Percentiles rank a stretch among this genome's conserved stretches.
phyloP scores from a whole-genome alignment of 495 filamentous ascomycete genomes.

The Aspergillus sclerotioniger region DNA sequence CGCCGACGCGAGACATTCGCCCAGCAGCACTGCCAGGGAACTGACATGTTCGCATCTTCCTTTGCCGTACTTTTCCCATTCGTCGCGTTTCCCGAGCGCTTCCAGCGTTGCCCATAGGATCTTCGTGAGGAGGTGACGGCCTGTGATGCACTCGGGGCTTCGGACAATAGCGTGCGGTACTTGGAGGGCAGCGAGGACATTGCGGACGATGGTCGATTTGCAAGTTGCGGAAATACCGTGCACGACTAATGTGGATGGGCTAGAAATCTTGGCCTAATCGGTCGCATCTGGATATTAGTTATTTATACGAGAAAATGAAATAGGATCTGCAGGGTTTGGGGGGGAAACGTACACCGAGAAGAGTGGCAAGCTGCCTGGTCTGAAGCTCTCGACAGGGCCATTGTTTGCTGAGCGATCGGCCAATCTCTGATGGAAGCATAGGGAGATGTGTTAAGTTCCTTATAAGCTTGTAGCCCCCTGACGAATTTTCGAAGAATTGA shows the following conservation, averaged over 20 bases:
- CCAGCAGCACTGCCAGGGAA: constrained; percentile 67
- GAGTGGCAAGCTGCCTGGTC: constrained; percentile 57
- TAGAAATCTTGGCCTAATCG: constrained; percentile 39
- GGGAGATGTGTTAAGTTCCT: neutral
- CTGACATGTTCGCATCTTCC: constrained; percentile 75
- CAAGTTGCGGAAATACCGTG: constrained; percentile 92
- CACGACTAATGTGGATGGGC: constrained; percentile 63
- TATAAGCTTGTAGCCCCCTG: neutral
- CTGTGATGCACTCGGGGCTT: constrained; percentile 84
- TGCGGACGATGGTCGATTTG: constrained; percentile 68
- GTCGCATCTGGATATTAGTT: constrained; percentile 17
- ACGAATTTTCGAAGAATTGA: neutral
- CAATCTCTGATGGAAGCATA: constrained; percentile 37
- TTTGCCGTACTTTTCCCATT: constrained; percentile 44
- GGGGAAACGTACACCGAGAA: constrained; percentile 52
- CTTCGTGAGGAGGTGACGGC: constrained; percentile 75
- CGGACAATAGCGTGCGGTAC: constrained; percentile 69
- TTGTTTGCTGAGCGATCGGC: constrained; percentile 45
- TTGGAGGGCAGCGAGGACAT: constrained; percentile 55
- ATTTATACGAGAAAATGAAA: neutral
- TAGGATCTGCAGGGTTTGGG: constrained; percentile 4
- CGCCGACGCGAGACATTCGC: constrained; percentile 44
- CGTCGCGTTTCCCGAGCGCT: constrained; percentile 36
- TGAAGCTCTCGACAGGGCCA: constrained; percentile 67
- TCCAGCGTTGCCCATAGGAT: constrained; percentile 45